Evolutionary conservation across 1,284 basidiomycete species (phyloP).

Genomic region (Nidula niveotomentosa): DNA sequence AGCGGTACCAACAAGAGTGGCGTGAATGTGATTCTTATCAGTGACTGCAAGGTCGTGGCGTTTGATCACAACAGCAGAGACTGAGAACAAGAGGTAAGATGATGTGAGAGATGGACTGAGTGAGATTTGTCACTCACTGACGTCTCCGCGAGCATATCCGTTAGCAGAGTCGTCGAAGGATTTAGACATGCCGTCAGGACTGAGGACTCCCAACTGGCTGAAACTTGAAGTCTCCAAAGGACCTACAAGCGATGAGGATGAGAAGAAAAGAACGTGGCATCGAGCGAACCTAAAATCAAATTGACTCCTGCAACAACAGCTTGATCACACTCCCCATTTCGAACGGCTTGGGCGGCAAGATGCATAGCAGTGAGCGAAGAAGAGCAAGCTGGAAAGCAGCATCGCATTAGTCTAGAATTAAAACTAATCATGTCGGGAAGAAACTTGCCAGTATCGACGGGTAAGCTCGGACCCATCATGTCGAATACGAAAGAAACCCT

Average conservation of each 20-base stretch:
- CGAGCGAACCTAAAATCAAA: not conserved
- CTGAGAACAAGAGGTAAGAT: no score
- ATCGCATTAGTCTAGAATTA: no score
- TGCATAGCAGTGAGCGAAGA: not conserved
- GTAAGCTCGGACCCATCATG: no score
- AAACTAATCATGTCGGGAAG: no score
- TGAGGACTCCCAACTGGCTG: constrained; percentile 3
- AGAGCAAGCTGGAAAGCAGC: constrained; percentile 1
- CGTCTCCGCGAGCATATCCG: constrained; percentile 4
- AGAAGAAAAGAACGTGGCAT: not conserved
- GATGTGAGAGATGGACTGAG: no score
- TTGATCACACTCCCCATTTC: not conserved
- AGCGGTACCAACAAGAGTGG: not conserved
- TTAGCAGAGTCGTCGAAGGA: constrained; percentile 5
- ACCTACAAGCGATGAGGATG: not conserved
- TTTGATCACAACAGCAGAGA: no score
- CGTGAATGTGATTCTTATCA: constrained; percentile 16
- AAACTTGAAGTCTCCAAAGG: not conserved
- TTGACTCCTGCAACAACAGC: not conserved
- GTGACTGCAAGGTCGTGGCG: constrained; percentile 8
- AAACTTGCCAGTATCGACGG: no score
- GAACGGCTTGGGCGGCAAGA: not conserved
- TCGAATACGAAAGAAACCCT: no score
- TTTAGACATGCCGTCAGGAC: constrained; percentile 4
- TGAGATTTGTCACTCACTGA: no score